Evolutionary conservation across 2,329 filamentous ascomycete genomes (phyloP).

Genomic region (Akanthomyces muscarius): DNA sequence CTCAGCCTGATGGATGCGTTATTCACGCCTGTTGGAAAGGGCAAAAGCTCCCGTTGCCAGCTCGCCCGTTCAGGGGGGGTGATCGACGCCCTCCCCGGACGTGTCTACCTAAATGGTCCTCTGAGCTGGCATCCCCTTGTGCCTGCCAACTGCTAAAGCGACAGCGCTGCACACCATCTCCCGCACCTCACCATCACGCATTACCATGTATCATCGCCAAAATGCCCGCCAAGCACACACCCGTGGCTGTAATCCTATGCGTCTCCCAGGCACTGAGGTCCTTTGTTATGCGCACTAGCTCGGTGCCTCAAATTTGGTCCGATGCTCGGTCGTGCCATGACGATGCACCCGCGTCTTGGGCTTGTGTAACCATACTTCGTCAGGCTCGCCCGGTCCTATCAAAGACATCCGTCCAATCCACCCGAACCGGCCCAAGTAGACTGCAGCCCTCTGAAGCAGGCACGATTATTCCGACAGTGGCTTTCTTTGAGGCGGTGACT

Average conservation of each 20-base stretch:
- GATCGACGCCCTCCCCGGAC: constrained; percentile 6
- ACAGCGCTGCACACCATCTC: constrained; percentile 11
- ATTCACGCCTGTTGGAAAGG: background rate
- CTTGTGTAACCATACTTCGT: background rate
- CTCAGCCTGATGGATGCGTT: constrained; percentile 3
- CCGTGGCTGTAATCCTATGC: background rate
- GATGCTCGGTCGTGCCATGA: background rate
- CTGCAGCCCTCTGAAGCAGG: background rate
- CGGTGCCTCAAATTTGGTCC: background rate
- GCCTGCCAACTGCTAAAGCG: background rate
- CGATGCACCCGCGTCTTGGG: background rate
- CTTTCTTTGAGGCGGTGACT: constrained; percentile 8
- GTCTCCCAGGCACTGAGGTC: background rate
- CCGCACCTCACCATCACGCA: background rate
- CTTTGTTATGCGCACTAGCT: background rate
- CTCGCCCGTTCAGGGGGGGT: background rate
- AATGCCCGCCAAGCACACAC: constrained; percentile 1
- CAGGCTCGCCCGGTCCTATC: background rate
- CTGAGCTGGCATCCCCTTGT: constrained; percentile 3
- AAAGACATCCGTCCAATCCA: background rate
- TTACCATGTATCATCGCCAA: background rate
- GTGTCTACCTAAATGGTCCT: constrained; percentile 2
- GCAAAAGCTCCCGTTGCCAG: constrained; percentile 8
- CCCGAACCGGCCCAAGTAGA: background rate
- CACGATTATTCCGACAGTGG: background rate